These are phyloP conservation scores for Filosporella fistucella DNA, from an alignment of 495 filamentous ascomycete genomes.

Conservation along the genomic window DNA sequence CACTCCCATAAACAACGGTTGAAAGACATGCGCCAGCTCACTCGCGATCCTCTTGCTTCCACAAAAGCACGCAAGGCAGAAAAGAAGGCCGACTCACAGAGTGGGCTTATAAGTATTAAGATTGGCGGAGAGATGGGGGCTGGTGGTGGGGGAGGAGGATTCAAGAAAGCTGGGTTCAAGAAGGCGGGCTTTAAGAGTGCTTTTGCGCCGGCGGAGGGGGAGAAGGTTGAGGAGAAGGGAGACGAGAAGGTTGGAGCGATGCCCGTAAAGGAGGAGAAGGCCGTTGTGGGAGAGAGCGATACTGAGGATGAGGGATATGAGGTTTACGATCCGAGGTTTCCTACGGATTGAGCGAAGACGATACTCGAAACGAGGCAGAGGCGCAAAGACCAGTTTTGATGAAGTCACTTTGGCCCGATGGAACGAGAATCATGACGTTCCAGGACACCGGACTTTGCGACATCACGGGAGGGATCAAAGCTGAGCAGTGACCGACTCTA, in stretches of 20 bases:
- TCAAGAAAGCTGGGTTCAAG: constrained; percentile 43
- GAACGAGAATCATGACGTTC: too few relatives aligned
- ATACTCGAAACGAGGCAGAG: not conserved
- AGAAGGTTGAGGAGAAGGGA: constrained; percentile 16
- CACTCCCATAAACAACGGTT: constrained; percentile 64
- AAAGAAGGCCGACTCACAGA: constrained; percentile 52
- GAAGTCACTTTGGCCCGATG: too few relatives aligned
- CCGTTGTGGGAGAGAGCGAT: constrained; percentile 43
- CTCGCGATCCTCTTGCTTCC: constrained; percentile 49
- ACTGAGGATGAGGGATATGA: constrained; percentile 57
- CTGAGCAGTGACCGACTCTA: not conserved
- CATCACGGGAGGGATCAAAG: not conserved
- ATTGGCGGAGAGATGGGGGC: constrained; percentile 27
- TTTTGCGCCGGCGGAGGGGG: constrained; percentile 38
- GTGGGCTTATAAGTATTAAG: constrained; percentile 54
- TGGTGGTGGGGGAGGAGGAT: constrained; percentile 15
- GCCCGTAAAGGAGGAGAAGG: constrained; percentile 15
- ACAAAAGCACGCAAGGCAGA: constrained; percentile 66
- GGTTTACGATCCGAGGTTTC: constrained; percentile 47
- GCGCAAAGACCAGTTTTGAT: too few relatives aligned
- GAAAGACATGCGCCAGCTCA: constrained; percentile 64
- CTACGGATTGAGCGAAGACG: constrained; percentile 40
- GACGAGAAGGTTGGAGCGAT: constrained; percentile 16
- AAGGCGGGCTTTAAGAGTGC: constrained; percentile 52
- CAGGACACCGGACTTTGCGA: too few relatives aligned